Base-by-base conservation (phyloP, 352 stramenopile species). In the Phytophthora litchii region DNA sequence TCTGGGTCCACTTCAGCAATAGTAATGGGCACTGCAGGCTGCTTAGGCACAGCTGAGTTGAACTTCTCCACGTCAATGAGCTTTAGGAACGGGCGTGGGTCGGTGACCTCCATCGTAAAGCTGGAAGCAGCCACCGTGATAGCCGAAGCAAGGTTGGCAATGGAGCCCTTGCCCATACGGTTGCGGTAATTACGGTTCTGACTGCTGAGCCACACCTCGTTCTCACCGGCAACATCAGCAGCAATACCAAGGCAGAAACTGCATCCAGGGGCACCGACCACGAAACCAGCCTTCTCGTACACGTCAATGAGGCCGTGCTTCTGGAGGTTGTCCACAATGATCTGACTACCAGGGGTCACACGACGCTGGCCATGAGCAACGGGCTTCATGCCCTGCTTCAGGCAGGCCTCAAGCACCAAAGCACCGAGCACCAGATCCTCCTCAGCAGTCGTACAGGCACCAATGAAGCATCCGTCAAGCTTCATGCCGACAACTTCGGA, bases 101-200 rank as follows among this genome's bases (percentile, higher is more conserved):
- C 84, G 21, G 83, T 90, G 17, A 94, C 76, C 44, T 84, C 63
- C 85, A 94, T 94, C 38, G 51, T 69, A 64, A 94, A 94, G 55
- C 83, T 92, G 35, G 86, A 95, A 12, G 86, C 86, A 23, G 86
- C 86, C 17, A 95, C 83, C 23, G 81, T 91, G 44, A 90, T 84
- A 12, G 86, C 83, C 13, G 83, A 93, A 32, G 80, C 83, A 36
- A 95, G 60, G 69, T 95, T 91, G 14, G 72, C 80, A 54, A 92
- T 92, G 14, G 82, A 92, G 27, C 83, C 84, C 50, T 79, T 81
- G 47, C 86, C 86, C 86, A 95, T 95, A 43, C 86, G 86, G 77
- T 93, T 93, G 49, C 84, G 80, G 72, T 92, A 95, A 71, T 95
- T 95, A 19, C 86, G 83, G 71, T 95, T 95, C 76, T 93, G 83